Percentiles rank a stretch among this genome's conserved stretches.
Evolutionary conservation across 305 asterid genomes (phyloP).

Genomic region (Fraxinus nigra): DNA sequence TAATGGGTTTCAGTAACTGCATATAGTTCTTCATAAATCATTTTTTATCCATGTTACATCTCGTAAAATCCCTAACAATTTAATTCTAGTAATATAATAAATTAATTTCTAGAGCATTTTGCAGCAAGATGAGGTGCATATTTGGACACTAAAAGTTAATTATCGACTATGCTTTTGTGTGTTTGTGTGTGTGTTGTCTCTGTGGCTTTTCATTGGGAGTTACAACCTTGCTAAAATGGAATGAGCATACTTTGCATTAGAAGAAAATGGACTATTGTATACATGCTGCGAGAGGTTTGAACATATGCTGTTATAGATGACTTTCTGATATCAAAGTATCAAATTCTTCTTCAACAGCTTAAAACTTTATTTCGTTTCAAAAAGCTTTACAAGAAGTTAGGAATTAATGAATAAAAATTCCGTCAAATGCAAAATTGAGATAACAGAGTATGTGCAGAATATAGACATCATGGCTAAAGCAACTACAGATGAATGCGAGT

Average conservation of each 20-base stretch:
- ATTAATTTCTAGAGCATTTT: background rate
- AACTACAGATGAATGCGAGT: background rate
- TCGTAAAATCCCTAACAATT: background rate
- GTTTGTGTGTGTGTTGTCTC: background rate
- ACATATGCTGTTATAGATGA: background rate
- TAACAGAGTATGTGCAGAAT: background rate
- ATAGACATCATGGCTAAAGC: background rate
- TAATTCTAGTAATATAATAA: background rate
- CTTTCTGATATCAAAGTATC: background rate
- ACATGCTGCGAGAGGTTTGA: background rate
- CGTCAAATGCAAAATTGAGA: background rate
- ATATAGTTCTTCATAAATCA: background rate
- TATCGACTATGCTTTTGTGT: background rate
- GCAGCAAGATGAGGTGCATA: background rate
- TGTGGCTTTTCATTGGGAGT: background rate
- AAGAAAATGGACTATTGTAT: background rate
- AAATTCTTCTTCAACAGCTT: background rate
- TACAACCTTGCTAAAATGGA: background rate
- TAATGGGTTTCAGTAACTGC: constrained; percentile 9
- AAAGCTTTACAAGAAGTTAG: background rate
- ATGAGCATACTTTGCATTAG: background rate
- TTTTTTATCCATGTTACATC: background rate
- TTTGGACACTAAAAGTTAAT: background rate
- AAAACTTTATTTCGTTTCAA: background rate
- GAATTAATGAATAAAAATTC: background rate